A percentile compares a stretch with the other conserved stretches of the same genome.
phyloP scores from a whole-genome alignment of 2,329 filamentous ascomycete genomes.

The Colletotrichum salicis region DNA sequence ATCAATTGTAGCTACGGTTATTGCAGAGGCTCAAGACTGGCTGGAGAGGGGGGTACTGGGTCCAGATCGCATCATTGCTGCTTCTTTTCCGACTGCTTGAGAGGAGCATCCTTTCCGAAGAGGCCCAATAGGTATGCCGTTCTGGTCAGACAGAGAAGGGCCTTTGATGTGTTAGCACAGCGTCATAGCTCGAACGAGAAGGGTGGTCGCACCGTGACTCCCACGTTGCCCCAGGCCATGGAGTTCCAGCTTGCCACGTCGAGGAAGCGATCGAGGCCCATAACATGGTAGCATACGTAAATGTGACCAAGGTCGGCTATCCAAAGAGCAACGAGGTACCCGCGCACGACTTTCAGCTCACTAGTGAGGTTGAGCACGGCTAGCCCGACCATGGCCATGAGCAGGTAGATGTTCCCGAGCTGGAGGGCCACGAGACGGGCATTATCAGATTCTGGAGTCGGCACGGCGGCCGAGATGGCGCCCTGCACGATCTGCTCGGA shows the following conservation, averaged over 20 bases:
- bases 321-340: slow-evolving; percentile 74
- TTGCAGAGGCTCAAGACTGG: neutral
- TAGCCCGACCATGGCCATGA: slow-evolving; percentile 72
- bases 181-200: neutral
- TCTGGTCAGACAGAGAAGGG: slow-evolving; percentile 45
- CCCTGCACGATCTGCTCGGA: slow-evolving; percentile 65
- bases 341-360: slow-evolving; percentile 73
- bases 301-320: slow-evolving; percentile 76
- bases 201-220: slow-evolving; percentile 64
- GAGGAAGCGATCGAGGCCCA: slow-evolving; percentile 65
- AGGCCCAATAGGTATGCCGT: slow-evolving; percentile 45
- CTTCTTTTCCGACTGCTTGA: slow-evolving; percentile 34
- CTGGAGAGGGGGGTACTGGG: neutral
- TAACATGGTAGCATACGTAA: slow-evolving; percentile 63
- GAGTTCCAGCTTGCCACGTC: slow-evolving; percentile 72
- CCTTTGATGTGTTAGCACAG: slow-evolving; percentile 34
- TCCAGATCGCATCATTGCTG: neutral
- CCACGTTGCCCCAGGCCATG: slow-evolving; percentile 80
- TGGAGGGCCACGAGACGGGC: slow-evolving; percentile 71
- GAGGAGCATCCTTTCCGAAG: slow-evolving; percentile 41
- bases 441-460: slow-evolving; percentile 52
- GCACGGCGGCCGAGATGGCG: slow-evolving; percentile 30
- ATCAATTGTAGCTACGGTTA: neutral
- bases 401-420: slow-evolving; percentile 75
- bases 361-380: slow-evolving; percentile 72